Evolutionary conservation across 176 grass and related monocot species (phyloP).

Genomic region (Avena eriantha): DNA sequence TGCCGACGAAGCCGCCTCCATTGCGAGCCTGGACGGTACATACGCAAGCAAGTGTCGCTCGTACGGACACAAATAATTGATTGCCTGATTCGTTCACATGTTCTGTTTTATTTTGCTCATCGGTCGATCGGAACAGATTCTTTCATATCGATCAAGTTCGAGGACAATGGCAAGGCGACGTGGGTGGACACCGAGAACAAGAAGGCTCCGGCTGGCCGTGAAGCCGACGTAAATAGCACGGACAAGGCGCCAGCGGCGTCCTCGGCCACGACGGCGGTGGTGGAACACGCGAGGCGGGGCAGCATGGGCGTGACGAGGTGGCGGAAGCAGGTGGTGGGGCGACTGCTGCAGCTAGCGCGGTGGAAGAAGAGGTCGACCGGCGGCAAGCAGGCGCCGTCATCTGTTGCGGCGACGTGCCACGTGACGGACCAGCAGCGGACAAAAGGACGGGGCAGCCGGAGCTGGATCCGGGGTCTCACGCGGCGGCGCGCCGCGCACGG

Average conservation of each 20-base stretch:
- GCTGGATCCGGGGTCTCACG: slow-evolving; percentile 73
- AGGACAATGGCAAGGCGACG: slow-evolving; percentile 82
- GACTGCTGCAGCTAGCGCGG: slow-evolving; percentile 68
- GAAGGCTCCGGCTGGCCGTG: neutral
- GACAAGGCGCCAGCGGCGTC: neutral
- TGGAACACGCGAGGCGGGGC: slow-evolving; percentile 60
- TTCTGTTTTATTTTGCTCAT: neutral
- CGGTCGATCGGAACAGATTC: slow-evolving; percentile 57
- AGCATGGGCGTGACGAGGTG: slow-evolving; percentile 58
- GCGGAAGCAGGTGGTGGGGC: slow-evolving; percentile 74
- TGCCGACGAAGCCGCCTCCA: slow-evolving; percentile 41
- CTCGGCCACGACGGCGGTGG: slow-evolving; percentile 36
- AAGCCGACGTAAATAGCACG: neutral
- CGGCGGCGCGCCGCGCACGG: slow-evolving; percentile 38
- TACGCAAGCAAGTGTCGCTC: neutral
- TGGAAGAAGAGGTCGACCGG: slow-evolving; percentile 67
- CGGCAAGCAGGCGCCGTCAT: slow-evolving; percentile 36
- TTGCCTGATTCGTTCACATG: neutral
- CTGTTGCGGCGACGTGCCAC: slow-evolving; percentile 37
- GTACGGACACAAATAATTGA: neutral
- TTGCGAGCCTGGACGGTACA: slow-evolving; percentile 77
- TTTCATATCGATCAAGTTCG: slow-evolving; percentile 98
- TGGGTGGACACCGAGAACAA: slow-evolving; percentile 52
- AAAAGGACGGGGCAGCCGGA: slow-evolving; percentile 42
- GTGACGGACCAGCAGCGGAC: slow-evolving; percentile 37